Evolutionary conservation across 495 filamentous ascomycete genomes (phyloP), one percentile per base, ranked within the genome.

Genomic region (Aspergillus ostianus): DNA sequence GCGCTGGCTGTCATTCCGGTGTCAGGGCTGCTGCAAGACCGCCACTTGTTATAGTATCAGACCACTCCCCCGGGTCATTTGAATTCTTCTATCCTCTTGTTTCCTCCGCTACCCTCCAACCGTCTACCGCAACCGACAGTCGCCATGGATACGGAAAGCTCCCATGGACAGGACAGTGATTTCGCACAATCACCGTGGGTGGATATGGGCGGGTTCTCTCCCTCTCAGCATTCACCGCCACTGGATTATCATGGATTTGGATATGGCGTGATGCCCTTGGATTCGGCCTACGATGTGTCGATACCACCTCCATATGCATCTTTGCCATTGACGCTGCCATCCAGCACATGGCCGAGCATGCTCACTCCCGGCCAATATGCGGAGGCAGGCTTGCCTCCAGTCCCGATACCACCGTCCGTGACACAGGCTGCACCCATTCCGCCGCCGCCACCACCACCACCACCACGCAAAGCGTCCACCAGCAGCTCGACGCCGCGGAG

Each of bases 321-420:
- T 13, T 80, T 87, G 52, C 83, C 86, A 68, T 77, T 89, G 58
- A 84, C 88, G 52, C 79, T 87, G 78, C 82, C 84, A n/a, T 82
- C 81, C 51, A 83, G 85, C 68, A 75, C 85, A 53, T 90, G 87
- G 87, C 87, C 87, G 18, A 90, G 87, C 68, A 82, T 88, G 80
- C 79, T 89, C 63, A 84, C 85, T 10, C 56, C 59, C 3, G 67
- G 72, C 12, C 67, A 56, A 47, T 18, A 26, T 61, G 64, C 70
- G 51, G 76, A 79, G 18, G 53, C 50, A n/a, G 49, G 60, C 27
- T n/a, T 70, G 54, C 58, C 79, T n/a, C 78, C 85, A 52, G 72
- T 86, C 47, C 64, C 84, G 47, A 82, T 86, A 58, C 84, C 84
- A 8, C 79, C 81, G 17, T 78, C 82, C 18, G 68, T 80, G 29